Conservation (phyloP, 2,329 filamentous ascomycete species). For the Alternaria gaisen region DNA sequence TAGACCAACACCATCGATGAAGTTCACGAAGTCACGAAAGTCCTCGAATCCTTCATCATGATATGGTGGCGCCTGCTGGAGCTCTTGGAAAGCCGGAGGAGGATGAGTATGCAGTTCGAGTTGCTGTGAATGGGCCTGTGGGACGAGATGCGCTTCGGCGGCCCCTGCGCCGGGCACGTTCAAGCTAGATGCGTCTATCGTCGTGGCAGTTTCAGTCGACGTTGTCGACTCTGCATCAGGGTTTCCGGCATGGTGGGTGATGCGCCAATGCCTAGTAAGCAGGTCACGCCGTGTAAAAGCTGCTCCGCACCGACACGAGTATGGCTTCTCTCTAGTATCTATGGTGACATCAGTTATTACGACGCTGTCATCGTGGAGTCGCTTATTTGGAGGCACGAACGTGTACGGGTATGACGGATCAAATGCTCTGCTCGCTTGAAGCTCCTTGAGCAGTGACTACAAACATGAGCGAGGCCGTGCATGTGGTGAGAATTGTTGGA, state of each 20-base stretch:
- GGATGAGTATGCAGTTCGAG: conserved; percentile 22
- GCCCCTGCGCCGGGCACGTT: conserved; percentile 5
- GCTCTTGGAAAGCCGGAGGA: conserved; percentile 17
- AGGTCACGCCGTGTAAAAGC: conserved; percentile 42
- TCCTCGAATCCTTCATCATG: conserved; percentile 41
- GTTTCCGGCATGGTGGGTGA: conserved; percentile 33
- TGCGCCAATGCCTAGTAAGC: conserved; percentile 43
- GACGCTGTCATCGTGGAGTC: conserved; percentile 1
- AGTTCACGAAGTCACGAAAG: conserved; percentile 45
- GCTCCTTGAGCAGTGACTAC: conserved; percentile 36
- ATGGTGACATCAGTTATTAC: conserved; percentile 20
- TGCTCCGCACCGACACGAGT: conserved; percentile 38
- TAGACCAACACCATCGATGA: conserved; percentile 44
- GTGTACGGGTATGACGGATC: conserved; percentile 43
- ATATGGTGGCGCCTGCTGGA: conserved; percentile 18
- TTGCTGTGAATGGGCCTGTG: conserved; percentile 16
- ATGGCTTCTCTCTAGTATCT: conserved; percentile 46
- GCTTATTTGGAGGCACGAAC: conserved; percentile 28
- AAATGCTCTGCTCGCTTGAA: conserved; percentile 46
- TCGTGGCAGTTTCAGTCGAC: conserved; percentile 14
- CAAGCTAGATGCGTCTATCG: conserved; percentile 9
- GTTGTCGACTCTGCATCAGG: conserved; percentile 12
- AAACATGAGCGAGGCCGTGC: conserved; percentile 37
- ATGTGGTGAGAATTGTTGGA: conserved; percentile 33
- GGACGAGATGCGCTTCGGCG: conserved; percentile 7